Percentiles rank a stretch among this genome's conserved stretches.
Evolutionary conservation across 768 basidiomycete species (phyloP).

Genomic region (Lyophyllum semitale): DNA sequence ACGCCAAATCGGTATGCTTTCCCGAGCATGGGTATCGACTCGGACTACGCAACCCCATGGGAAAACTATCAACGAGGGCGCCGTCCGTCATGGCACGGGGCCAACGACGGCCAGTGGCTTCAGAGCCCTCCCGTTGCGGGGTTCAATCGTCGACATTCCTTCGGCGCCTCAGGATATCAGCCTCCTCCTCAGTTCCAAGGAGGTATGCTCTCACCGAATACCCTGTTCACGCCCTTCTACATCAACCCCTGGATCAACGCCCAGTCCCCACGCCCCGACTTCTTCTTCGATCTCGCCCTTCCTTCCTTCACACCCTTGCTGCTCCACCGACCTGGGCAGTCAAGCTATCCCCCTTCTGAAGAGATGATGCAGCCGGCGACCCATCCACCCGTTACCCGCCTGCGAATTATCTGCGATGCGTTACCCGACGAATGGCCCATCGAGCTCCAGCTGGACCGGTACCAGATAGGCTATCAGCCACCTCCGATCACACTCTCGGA

Average conservation of each 20-base stretch:
- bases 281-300: constrained; percentile 59
- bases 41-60: not conserved
- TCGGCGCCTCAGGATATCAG: constrained; percentile 25
- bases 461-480: constrained; percentile 22
- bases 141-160: constrained; percentile 10
- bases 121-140: not conserved
- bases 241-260: constrained; percentile 59
- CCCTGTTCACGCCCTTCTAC: constrained; percentile 13
- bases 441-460: constrained; percentile 42
- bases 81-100: constrained; percentile 10
- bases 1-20: constrained; percentile 3
- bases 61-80: not conserved
- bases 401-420: constrained; percentile 58
- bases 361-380: constrained; percentile 57
- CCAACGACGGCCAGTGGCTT: not conserved
- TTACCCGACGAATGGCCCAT: constrained; percentile 64
- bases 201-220: not conserved
- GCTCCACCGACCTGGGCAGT: constrained; percentile 38
- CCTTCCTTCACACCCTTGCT: constrained; percentile 47
- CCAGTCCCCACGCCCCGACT: constrained; percentile 41
- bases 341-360: constrained; percentile 37
- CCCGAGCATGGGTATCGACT: not conserved
- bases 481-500: constrained; percentile 60
- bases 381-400: constrained; percentile 50
- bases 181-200: not conserved